Evolutionary conservation across 2,329 filamentous ascomycete species (phyloP).

Genomic region (Alternaria alternata): DNA sequence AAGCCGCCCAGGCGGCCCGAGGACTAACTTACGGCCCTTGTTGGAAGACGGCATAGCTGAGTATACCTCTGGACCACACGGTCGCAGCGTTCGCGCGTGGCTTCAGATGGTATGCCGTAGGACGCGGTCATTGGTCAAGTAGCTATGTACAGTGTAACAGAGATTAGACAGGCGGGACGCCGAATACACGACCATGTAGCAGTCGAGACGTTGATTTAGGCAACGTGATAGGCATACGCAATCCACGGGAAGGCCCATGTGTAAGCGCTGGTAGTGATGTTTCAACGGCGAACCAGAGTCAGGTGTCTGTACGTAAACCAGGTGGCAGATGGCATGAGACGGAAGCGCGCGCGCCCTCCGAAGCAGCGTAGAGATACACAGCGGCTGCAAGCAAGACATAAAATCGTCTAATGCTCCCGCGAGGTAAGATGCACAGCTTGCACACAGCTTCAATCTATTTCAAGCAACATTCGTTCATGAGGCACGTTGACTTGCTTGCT

Average conservation of each 20-base stretch:
- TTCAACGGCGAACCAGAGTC: slow-evolving; percentile 46
- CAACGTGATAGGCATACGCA: slow-evolving; percentile 30
- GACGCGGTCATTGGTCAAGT: slow-evolving; percentile 34
- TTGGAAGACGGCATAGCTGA: slow-evolving; percentile 23
- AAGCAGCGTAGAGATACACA: slow-evolving; percentile 40
- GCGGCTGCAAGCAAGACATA: slow-evolving; percentile 49
- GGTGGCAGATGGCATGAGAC: slow-evolving; percentile 37
- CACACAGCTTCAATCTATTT: slow-evolving; percentile 35
- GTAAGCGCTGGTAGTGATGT: slow-evolving; percentile 47
- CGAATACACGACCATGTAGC: slow-evolving; percentile 26
- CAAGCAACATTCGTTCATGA: slow-evolving; percentile 24
- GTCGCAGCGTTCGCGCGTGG: slow-evolving; percentile 39
- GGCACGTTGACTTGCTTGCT: slow-evolving; percentile 21
- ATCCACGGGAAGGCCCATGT: slow-evolving; percentile 32
- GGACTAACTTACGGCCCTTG: slow-evolving; percentile 1
- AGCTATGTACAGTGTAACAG: slow-evolving; percentile 27
- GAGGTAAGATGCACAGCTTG: slow-evolving; percentile 35
- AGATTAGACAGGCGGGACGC: slow-evolving; percentile 30
- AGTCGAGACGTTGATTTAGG: slow-evolving; percentile 34
- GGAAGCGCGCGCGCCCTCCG: slow-evolving; percentile 49
- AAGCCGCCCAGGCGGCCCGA: slow-evolving; percentile 20
- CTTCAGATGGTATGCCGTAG: slow-evolving; percentile 33
- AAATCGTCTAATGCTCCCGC: slow-evolving; percentile 39
- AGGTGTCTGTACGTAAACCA: slow-evolving; percentile 35
- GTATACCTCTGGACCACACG: slow-evolving; percentile 22